These are phyloP conservation scores for Botrytis sinoallii DNA, from an alignment of 2,329 filamentous ascomycete genomes.

Conservation along the genomic window DNA sequence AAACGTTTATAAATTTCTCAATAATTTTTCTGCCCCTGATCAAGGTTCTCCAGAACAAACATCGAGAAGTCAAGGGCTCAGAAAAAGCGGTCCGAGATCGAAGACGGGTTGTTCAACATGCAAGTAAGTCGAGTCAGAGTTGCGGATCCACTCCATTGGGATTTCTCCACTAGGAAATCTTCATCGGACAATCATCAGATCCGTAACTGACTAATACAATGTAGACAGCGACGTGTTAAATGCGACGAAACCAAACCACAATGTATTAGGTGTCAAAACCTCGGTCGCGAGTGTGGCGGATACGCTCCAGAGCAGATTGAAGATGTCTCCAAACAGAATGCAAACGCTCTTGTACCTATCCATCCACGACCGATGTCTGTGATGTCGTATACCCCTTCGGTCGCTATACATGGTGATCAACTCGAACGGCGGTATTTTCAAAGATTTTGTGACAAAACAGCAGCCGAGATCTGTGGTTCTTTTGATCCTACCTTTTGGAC, in stretches of 20 bases:
- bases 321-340: slow-evolving; percentile 29
- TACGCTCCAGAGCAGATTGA: slow-evolving; percentile 35
- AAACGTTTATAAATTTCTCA: slow-evolving; percentile 39
- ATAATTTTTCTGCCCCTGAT: slow-evolving; percentile 36
- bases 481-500: slow-evolving; percentile 38
- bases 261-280: slow-evolving; percentile 37
- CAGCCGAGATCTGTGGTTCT: slow-evolving; percentile 33
- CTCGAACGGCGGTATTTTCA: slow-evolving; percentile 37
- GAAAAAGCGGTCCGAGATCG: slow-evolving; percentile 37
- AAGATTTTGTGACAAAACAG: slow-evolving; percentile 37
- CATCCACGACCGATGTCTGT: slow-evolving; percentile 36
- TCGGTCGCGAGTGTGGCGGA: slow-evolving; percentile 38
- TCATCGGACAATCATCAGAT: slow-evolving; percentile 9
- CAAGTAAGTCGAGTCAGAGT: slow-evolving; percentile 33
- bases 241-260: slow-evolving; percentile 38
- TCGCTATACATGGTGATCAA: slow-evolving; percentile 32
- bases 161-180: slow-evolving; percentile 10
- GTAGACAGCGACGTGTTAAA: slow-evolving; percentile 38
- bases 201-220: slow-evolving; percentile 23
- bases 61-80: slow-evolving; percentile 36
- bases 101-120: slow-evolving; percentile 38
- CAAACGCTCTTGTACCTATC: slow-evolving; percentile 31
- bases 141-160: slow-evolving; percentile 6
- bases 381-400: slow-evolving; percentile 33
- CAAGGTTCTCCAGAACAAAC: slow-evolving; percentile 36